Conservation (phyloP, 345 rosid genomes). For the Linum lewisii region DNA sequence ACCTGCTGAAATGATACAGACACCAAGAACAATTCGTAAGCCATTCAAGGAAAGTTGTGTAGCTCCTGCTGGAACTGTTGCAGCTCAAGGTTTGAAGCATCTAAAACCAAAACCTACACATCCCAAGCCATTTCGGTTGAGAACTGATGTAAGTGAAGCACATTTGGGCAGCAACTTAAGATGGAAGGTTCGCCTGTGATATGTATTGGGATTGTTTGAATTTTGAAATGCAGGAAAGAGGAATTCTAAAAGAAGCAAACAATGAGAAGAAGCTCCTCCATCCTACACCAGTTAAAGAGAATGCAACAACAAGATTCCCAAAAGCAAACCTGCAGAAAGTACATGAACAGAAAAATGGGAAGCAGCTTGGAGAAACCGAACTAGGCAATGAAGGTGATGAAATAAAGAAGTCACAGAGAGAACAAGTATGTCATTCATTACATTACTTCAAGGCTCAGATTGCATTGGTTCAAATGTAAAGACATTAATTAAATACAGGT, state of each 20-base stretch:
- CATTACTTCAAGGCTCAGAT: not conserved
- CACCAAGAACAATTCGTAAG: conserved; percentile 21
- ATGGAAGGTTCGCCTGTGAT: conserved; percentile 4
- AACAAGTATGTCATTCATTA: conserved; percentile 20
- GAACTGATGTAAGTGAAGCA: conserved; percentile 70
- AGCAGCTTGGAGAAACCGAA: conserved; percentile 15
- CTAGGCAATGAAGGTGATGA: conserved; percentile 6
- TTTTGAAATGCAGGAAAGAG: conserved; percentile 46
- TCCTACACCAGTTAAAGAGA: conserved; percentile 30
- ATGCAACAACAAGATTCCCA: conserved; percentile 14
- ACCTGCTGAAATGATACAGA: conserved; percentile 29
- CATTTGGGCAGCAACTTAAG: not conserved
- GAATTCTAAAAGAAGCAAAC: conserved; percentile 68
- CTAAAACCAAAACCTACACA: conserved; percentile 67
- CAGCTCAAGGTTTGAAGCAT: conserved; percentile 33
- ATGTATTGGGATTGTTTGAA: not conserved
- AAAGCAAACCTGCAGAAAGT: conserved; percentile 26
- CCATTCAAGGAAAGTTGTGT: conserved; percentile 29
- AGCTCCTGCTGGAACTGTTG: conserved; percentile 12
- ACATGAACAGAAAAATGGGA: conserved; percentile 29
- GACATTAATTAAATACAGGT: conserved; percentile 7
- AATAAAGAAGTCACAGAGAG: conserved; percentile 7
- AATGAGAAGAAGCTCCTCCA: conserved; percentile 49
- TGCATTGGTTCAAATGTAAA: not conserved
- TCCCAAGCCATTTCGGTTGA: conserved; percentile 92